Conservation (phyloP, 345 rosid genomes). For the Odontarrhena argentea region DNA sequence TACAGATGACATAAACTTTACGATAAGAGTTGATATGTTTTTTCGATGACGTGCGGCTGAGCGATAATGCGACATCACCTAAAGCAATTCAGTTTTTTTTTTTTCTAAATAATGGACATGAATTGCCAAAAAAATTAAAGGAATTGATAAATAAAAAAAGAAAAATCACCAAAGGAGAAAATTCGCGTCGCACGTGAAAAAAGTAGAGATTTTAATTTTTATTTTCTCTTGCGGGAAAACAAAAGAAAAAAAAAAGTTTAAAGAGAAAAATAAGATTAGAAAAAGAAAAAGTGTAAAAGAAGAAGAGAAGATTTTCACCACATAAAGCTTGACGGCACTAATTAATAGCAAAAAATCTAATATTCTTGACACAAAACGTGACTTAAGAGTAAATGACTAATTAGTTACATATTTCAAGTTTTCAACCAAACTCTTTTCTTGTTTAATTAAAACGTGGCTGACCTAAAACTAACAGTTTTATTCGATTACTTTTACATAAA, state of each 20-base stretch:
- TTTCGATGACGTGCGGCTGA: constrained; percentile 38
- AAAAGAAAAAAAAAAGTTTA: constrained; percentile 43
- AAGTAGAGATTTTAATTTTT: constrained; percentile 31
- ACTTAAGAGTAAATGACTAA: not conserved
- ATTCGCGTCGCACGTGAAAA: constrained; percentile 54
- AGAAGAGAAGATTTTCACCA: constrained; percentile 43
- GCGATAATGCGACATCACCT: constrained; percentile 31
- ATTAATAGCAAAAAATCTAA: not conserved
- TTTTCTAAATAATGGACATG: constrained; percentile 25
- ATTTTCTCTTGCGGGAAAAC: not conserved
- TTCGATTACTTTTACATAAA: not conserved
- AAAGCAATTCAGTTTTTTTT: constrained; percentile 5
- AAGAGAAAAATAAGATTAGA: constrained; percentile 16
- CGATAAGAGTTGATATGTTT: constrained; percentile 9
- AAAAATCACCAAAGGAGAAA: constrained; percentile 34
- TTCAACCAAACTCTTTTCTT: not conserved
- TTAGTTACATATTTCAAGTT: not conserved
- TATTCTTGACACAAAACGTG: not conserved
- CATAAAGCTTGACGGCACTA: constrained; percentile 31
- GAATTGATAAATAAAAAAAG: not conserved
- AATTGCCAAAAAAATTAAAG: constrained; percentile 22
- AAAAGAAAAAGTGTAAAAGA: constrained; percentile 33
- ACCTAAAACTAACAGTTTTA: constrained; percentile 16
- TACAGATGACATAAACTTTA: not conserved
- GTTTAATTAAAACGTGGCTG: not conserved